Evolutionary conservation across 1,284 basidiomycete species (phyloP).

Genomic region (Singerocomus inundabilis): DNA sequence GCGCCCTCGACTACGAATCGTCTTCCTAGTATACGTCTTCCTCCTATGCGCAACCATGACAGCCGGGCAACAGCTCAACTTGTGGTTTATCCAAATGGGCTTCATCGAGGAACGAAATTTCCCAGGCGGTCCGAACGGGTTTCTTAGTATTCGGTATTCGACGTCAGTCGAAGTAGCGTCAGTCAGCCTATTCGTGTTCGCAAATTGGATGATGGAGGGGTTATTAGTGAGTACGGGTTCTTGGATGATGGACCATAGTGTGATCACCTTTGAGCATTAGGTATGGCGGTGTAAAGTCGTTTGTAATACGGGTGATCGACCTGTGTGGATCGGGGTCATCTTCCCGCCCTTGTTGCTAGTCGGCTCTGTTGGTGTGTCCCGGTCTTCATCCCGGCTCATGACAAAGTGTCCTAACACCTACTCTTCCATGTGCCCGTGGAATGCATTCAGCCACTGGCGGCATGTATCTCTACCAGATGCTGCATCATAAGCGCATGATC

Average conservation of each 20-base stretch:
- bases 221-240: slow-evolving; percentile 21
- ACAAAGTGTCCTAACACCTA: slow-evolving; percentile 1
- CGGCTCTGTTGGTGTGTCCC: slow-evolving; percentile 17
- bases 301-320: slow-evolving; percentile 12
- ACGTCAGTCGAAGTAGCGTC: slow-evolving; percentile 9
- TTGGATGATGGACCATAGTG: background rate
- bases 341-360: slow-evolving; percentile 12
- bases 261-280: slow-evolving; percentile 8
- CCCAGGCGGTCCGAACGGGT: slow-evolving; percentile 22
- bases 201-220: slow-evolving; percentile 28
- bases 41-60: slow-evolving; percentile 19
- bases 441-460: slow-evolving; percentile 11
- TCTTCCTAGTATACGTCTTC: slow-evolving; percentile 18
- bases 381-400: background rate
- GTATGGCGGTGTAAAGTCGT: slow-evolving; percentile 29
- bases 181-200: slow-evolving; percentile 14
- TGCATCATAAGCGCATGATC: background rate
- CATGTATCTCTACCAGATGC: slow-evolving; percentile 8
- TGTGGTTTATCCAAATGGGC: slow-evolving; percentile 20
- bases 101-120: slow-evolving; percentile 16
- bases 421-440: background rate
- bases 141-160: slow-evolving; percentile 12
- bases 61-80: slow-evolving; percentile 11
- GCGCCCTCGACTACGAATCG: slow-evolving; percentile 9
- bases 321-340: slow-evolving; percentile 13